Evolutionary conservation across 257 asterid species (phyloP), one percentile per base, ranked within the genome.

Genomic region (Solanum commersonii): DNA sequence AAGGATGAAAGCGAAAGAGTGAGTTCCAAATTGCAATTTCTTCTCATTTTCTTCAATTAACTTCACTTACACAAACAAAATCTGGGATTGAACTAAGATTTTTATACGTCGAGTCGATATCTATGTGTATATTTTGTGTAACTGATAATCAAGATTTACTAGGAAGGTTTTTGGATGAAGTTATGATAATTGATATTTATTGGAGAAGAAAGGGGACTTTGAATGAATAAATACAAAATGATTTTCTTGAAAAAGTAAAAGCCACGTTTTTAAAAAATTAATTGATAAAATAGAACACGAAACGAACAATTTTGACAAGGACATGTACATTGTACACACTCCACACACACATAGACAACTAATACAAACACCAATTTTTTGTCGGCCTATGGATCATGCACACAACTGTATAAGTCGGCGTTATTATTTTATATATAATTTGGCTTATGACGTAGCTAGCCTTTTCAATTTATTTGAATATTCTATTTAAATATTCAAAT

Each of bases 1-100:
- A 52, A 52, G 63, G 63, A 52, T 18, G 92, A 84, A 22, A 90
- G 70, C 7, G 70, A 52, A 38, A 87, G 92, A 27, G 89, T 33
- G 33, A 90, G 91, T 29, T 90, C 88, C 74, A 88, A 89, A 76
- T 85, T 88, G 40, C 89, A 86, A 11, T 82, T 88, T 86, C 90
- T 88, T 56, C 40, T 86, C 90, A 88, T 88, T 46, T 83, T 89
- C 68, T 29, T 70, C 40, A 70, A n/a, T 72, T 16, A 16, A 31
- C 79, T 72, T 72, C 79, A 72, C 12, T 12, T 35, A 16, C 3
- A 33, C 12, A 70, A 4, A 10, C 31, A 52, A 52, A 52, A 56
- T 18, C 59, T 49, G 59, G 59, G 59, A 49, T 49, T 15, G 59
- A 49, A 49, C 23, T 49, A 2, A 49, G 60, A 49, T 49, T 49